These are phyloP conservation scores for Daldinia sp. DNA, from an alignment of 2,329 filamentous ascomycete species.

Conservation along the genomic window DNA sequence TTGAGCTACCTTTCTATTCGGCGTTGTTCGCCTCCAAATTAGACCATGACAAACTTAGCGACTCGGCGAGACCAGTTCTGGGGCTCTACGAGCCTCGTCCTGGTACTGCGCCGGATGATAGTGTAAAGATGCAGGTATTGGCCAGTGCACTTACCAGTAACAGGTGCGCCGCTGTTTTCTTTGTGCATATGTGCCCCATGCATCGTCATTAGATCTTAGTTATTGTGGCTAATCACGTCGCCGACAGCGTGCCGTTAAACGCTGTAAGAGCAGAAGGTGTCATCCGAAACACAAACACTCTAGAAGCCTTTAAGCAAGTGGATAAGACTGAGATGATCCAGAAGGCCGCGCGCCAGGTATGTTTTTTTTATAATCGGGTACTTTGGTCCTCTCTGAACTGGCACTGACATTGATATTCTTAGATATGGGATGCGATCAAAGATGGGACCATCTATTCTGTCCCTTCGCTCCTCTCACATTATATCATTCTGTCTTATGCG, in stretches of 20 bases:
- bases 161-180: slow-evolving; percentile 66
- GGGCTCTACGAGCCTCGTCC: slow-evolving; percentile 88
- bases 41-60: slow-evolving; percentile 95
- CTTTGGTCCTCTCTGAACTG: neutral
- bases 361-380: slow-evolving; percentile 33
- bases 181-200: neutral
- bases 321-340: slow-evolving; percentile 83
- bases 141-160: slow-evolving; percentile 85
- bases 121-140: slow-evolving; percentile 88
- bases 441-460: slow-evolving; percentile 97
- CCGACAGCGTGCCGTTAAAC: slow-evolving; percentile 68
- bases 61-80: slow-evolving; percentile 84
- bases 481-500: slow-evolving; percentile 88
- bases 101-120: slow-evolving; percentile 74
- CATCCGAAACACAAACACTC: slow-evolving; percentile 95
- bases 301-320: slow-evolving; percentile 88
- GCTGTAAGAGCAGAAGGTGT: slow-evolving; percentile 88
- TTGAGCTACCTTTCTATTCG: slow-evolving; percentile 94
- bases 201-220: neutral
- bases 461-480: slow-evolving; percentile 88
- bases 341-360: slow-evolving; percentile 79
- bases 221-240: slow-evolving; percentile 31
- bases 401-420: slow-evolving; percentile 42
- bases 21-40: slow-evolving; percentile 93
- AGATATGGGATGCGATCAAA: slow-evolving; percentile 98